These are phyloP conservation scores for Coccomyxa sp. DNA, from an alignment of 139 green algal species.

Conservation along the genomic window DNA sequence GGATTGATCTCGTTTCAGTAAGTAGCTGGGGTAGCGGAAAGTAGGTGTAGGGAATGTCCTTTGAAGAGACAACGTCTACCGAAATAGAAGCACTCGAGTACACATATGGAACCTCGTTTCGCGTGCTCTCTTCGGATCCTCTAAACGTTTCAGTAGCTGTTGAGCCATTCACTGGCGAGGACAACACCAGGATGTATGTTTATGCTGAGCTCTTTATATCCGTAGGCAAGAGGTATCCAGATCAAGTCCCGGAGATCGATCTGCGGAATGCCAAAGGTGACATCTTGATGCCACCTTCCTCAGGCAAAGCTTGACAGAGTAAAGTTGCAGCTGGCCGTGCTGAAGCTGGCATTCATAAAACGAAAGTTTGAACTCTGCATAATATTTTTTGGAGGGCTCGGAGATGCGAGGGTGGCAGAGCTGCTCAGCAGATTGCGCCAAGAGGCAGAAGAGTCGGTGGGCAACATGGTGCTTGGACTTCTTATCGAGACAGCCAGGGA, in stretches of 20 bases:
- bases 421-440: neutral
- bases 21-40: too few relatives aligned
- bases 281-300: neutral
- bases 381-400: conserved; percentile 6
- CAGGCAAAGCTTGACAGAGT: neutral
- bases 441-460: neutral
- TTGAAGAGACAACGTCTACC: neutral
- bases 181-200: neutral
- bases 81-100: neutral
- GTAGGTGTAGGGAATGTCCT: too few relatives aligned
- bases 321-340: neutral
- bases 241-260: neutral
- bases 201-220: neutral
- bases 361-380: neutral
- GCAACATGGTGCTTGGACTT: conserved; percentile 11
- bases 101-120: neutral
- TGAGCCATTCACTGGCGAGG: neutral
- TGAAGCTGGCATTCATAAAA: neutral
- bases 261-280: neutral
- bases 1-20: too few relatives aligned
- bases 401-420: neutral
- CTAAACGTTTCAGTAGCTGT: neutral
- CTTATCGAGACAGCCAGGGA: conserved; percentile 13
- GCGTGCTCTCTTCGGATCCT: neutral
- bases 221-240: neutral